Conservation (phyloP, 306 rosid species). For the Herpetospermum pedunculosum region DNA sequence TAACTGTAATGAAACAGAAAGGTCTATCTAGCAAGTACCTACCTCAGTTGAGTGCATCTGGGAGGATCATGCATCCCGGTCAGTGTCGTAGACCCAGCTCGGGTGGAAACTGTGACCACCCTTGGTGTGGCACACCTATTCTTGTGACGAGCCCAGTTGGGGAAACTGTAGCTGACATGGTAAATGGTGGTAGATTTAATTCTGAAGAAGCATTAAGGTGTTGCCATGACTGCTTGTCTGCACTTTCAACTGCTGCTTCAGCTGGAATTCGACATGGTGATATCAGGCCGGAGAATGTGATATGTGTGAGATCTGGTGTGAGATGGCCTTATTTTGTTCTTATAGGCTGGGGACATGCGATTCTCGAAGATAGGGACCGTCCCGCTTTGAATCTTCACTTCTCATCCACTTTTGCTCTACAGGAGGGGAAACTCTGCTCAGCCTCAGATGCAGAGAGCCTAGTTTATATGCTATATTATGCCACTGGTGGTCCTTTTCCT, state of each 20-base stretch:
- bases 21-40: slow-evolving; percentile 74
- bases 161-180: slow-evolving; percentile 69
- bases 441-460: slow-evolving; percentile 99
- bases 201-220: slow-evolving; percentile 72
- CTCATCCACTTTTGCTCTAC: slow-evolving; percentile 88
- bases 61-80: slow-evolving; percentile 94
- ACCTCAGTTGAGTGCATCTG: slow-evolving; percentile 79
- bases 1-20: slow-evolving; percentile 82
- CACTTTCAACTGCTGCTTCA: slow-evolving; percentile 65
- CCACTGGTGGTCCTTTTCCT: slow-evolving; percentile 67
- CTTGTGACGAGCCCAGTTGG: slow-evolving; percentile 89
- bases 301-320: slow-evolving; percentile 46
- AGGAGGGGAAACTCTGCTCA: slow-evolving; percentile 88
- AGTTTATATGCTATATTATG: slow-evolving; percentile 81
- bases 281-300: slow-evolving; percentile 80
- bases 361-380: slow-evolving; percentile 93
- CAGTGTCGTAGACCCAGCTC: slow-evolving; percentile 71
- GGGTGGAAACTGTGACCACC: slow-evolving; percentile 89
- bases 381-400: slow-evolving; percentile 92
- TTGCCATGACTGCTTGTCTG: slow-evolving; percentile 92
- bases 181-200: slow-evolving; percentile 51
- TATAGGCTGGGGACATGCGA: slow-evolving; percentile 93
- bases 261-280: slow-evolving; percentile 93
- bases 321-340: slow-evolving; percentile 62
- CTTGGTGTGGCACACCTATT: slow-evolving; percentile 97